Evolutionary conservation across 1,284 basidiomycete genomes (phyloP).

Genomic region (Coniferiporia weirii): DNA sequence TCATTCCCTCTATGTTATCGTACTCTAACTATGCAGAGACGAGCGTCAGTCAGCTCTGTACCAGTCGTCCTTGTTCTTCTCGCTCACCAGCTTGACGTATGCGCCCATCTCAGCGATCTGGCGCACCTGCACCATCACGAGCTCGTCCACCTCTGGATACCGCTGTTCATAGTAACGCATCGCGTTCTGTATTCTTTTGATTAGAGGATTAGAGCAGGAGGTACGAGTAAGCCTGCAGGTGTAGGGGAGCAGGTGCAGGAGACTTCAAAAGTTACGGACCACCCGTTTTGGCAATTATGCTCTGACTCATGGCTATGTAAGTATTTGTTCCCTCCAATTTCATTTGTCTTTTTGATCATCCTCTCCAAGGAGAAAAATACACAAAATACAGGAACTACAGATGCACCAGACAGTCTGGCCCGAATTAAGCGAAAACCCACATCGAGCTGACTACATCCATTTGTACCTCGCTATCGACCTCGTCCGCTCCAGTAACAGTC

Average conservation of each 20-base stretch:
- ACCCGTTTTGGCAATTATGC: too few relatives aligned
- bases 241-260: too few relatives aligned
- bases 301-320: too few relatives aligned
- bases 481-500: not conserved
- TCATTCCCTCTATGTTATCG: constrained; percentile 99
- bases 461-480: not conserved
- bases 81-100: constrained; percentile 91
- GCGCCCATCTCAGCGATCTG: constrained; percentile 99
- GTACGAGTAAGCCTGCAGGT: not conserved
- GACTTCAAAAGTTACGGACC: too few relatives aligned
- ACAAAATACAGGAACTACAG: not conserved
- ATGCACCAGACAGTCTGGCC: not conserved
- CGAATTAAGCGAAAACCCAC: constrained; percentile 6
- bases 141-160: constrained; percentile 89
- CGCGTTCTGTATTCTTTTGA: not conserved
- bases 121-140: constrained; percentile 99
- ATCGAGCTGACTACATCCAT: constrained; percentile 3
- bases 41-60: not conserved
- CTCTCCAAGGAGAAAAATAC: too few relatives aligned
- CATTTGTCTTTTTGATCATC: too few relatives aligned
- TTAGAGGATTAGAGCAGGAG: not conserved
- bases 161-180: constrained; percentile 83
- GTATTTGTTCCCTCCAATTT: too few relatives aligned
- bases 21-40: constrained; percentile 77
- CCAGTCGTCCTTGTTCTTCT: not conserved